phyloP scores from a whole-genome alignment of 331 rosid genomes.

The Malus hybrid region DNA sequence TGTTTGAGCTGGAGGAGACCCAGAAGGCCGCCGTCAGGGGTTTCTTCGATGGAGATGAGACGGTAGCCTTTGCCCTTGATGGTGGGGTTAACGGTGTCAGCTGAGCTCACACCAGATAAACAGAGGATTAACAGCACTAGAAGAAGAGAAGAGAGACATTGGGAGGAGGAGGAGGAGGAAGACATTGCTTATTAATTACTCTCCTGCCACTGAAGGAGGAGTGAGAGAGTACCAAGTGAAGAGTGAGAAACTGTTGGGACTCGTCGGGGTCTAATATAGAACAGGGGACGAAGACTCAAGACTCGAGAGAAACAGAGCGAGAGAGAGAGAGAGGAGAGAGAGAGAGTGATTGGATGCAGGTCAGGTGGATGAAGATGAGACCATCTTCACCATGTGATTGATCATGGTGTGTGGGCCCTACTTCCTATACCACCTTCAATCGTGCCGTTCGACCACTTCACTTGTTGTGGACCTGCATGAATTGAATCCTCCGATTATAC shows the following conservation, averaged over 20 bases:
- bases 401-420: slow-evolving; percentile 15
- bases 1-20: slow-evolving; percentile 53
- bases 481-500: too few species aligned
- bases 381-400: not conserved
- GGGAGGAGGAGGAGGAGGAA: not conserved
- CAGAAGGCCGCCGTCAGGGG: slow-evolving; percentile 56
- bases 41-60: slow-evolving; percentile 49
- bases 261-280: not conserved
- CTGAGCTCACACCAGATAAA: not conserved
- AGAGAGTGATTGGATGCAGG: not conserved
- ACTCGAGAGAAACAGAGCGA: not conserved
- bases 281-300: not conserved
- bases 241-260: not conserved
- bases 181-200: not conserved
- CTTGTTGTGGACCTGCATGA: not conserved
- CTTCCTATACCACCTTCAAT: too few species aligned
- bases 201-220: not conserved
- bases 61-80: slow-evolving; percentile 78
- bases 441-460: not conserved
- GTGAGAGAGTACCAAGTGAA: not conserved
- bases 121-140: slow-evolving; percentile 24
- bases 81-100: slow-evolving; percentile 25
- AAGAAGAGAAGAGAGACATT: slow-evolving; percentile 13
- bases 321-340: not conserved
- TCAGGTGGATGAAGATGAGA: not conserved